These are phyloP conservation scores for Endothia cerciana DNA, from an alignment of 2,329 filamentous ascomycete genomes.

Conservation along the genomic window DNA sequence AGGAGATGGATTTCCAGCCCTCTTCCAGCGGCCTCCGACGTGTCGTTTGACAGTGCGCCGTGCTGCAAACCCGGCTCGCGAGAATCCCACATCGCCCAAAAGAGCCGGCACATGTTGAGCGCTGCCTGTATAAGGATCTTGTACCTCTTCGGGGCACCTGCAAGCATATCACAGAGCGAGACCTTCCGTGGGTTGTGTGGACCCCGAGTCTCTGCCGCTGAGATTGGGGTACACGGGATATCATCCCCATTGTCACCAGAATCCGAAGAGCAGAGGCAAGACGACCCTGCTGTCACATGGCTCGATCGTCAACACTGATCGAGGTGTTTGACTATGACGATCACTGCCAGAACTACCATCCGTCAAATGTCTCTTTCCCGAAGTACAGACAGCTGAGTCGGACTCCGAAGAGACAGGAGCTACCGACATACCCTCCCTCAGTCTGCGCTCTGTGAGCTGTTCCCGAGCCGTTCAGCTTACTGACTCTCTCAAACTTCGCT, in stretches of 20 bases:
- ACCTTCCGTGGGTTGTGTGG: neutral
- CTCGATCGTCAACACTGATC: neutral
- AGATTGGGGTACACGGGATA: neutral
- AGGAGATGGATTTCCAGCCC: neutral
- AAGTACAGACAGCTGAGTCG: neutral
- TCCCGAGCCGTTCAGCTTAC: too few species aligned
- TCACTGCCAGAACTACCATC: neutral
- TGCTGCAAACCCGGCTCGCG: neutral
- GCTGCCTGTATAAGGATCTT: neutral
- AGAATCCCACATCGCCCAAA: neutral
- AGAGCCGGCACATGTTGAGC: neutral
- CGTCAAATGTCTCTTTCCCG: neutral
- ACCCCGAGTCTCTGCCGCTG: neutral
- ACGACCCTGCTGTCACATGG: neutral
- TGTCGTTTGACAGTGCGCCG: conserved; percentile 4
- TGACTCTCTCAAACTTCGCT: neutral
- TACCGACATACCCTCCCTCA: neutral
- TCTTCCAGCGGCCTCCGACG: neutral
- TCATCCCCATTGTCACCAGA: neutral
- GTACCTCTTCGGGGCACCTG: neutral
- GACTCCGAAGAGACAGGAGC: neutral
- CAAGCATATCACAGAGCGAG: neutral
- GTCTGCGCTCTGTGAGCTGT: too few species aligned
- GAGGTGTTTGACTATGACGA: neutral
- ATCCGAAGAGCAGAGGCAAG: neutral